Conservation (phyloP, 2,329 filamentous ascomycete species). For the Colletotrichum brevisporum region DNA sequence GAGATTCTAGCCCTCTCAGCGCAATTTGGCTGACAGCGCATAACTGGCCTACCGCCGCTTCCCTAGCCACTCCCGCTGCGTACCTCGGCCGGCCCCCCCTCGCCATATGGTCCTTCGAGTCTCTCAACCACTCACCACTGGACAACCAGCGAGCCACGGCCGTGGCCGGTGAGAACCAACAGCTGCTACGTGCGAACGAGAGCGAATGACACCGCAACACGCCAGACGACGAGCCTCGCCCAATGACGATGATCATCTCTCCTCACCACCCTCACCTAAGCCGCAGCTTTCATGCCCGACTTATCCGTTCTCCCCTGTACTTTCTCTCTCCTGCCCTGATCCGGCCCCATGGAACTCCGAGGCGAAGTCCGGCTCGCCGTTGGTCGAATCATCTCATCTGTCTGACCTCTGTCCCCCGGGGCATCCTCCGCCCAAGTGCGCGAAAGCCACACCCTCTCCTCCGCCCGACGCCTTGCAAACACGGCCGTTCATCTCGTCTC, state of each 20-base stretch:
- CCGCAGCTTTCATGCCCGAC: constrained; percentile 2
- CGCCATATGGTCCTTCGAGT: not conserved
- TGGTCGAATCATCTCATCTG: constrained; percentile 4
- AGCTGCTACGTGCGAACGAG: too few relatives aligned
- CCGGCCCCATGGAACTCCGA: constrained; percentile 27
- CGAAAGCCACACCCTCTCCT: too few relatives aligned
- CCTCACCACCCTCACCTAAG: constrained; percentile 19
- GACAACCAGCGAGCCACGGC: not conserved
- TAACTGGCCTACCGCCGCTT: not conserved
- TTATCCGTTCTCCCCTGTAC: not conserved
- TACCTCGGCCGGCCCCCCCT: constrained; percentile 15
- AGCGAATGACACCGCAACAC: too few relatives aligned
- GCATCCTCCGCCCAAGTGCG: too few relatives aligned
- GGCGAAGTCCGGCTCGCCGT: constrained; percentile 18
- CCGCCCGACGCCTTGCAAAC: not conserved
- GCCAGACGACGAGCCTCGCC: too few relatives aligned
- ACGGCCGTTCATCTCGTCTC: constrained; percentile 19
- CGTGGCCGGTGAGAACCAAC: too few relatives aligned
- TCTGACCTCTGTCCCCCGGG: not conserved
- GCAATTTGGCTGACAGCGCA: constrained; percentile 23
- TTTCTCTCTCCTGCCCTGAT: not conserved
- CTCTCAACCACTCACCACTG: not conserved
- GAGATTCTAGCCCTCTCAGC: constrained; percentile 3
- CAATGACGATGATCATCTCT: constrained; percentile 4
- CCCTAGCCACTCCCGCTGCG: constrained; percentile 4